A percentile compares a stretch with the other conserved stretches of the same genome.
phyloP scores from a whole-genome alignment of 2,329 filamentous ascomycete species.

The Zymoseptoria brevis region DNA sequence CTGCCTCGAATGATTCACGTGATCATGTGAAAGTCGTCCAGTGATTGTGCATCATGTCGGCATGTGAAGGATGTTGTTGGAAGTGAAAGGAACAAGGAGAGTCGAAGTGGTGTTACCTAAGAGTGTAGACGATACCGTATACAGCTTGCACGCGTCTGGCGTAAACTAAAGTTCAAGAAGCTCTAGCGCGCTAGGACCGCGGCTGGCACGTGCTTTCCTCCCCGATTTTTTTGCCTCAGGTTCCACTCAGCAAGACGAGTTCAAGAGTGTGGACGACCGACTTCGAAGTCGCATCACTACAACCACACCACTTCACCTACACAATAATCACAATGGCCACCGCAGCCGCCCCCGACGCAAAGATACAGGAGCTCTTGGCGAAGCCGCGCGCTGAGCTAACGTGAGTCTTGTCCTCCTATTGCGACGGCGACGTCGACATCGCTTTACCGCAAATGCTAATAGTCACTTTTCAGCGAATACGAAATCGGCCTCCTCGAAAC shows the following conservation, averaged over 20 bases:
- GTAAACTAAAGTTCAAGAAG: background rate
- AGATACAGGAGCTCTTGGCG: conserved; percentile 63
- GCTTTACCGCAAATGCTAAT: too few relatives aligned
- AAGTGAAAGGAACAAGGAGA: background rate
- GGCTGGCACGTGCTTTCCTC: too few relatives aligned
- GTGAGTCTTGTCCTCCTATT: conserved; percentile 46
- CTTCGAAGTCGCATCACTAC: background rate
- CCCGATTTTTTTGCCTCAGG: too few relatives aligned
- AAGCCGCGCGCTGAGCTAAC: conserved; percentile 88
- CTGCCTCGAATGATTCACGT: background rate
- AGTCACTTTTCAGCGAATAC: conserved; percentile 60
- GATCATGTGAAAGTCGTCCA: background rate
- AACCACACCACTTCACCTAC: background rate
- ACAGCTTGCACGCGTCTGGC: background rate
- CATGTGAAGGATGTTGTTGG: conserved; percentile 1
- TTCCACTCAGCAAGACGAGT: background rate
- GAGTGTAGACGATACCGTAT: too few relatives aligned
- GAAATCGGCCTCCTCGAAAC: conserved; percentile 77
- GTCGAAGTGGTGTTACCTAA: background rate
- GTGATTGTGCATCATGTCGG: background rate
- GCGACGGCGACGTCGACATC: conserved; percentile 2
- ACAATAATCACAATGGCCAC: conserved; percentile 20
- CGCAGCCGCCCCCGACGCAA: conserved; percentile 29
- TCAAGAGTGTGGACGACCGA: background rate
- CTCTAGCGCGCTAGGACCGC: background rate